These are phyloP conservation scores for Tricholoma furcatifolium DNA, from an alignment of 768 basidiomycete genomes.

Conservation along the genomic window DNA sequence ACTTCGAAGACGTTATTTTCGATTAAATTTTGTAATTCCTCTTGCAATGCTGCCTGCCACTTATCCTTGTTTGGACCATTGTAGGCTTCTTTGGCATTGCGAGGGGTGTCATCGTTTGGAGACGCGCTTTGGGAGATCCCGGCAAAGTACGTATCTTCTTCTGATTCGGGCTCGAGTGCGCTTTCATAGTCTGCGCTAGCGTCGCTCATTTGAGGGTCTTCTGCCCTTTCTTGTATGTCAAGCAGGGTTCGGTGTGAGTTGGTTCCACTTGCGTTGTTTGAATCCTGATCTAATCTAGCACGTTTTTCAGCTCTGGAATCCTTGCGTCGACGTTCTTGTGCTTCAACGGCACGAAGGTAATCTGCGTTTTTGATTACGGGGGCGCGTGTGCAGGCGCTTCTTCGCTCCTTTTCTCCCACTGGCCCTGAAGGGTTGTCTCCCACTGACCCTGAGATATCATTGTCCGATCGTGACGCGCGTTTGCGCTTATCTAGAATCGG, in stretches of 20 bases:
- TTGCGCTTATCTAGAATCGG: too few relatives aligned
- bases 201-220: not conserved
- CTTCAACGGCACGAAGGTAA: not conserved
- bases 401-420: not conserved
- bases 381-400: too few relatives aligned
- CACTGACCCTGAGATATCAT: not conserved
- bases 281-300: too few relatives aligned
- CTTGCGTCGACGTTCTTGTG: not conserved
- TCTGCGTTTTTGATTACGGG: not conserved
- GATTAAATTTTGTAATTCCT: not conserved
- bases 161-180: not conserved
- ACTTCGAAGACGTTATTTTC: too few relatives aligned
- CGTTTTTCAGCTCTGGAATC: not conserved
- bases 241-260: not conserved
- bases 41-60: not conserved
- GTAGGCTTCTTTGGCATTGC: not conserved
- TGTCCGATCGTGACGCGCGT: too few relatives aligned
- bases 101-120: too few relatives aligned
- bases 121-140: not conserved
- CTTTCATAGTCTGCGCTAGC: not conserved
- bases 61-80: not conserved
- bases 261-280: too few relatives aligned
- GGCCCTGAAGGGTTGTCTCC: not conserved
- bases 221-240: not conserved
- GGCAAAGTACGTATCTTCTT: not conserved